Percentiles rank a stretch among this genome's conserved stretches.
These are phyloP conservation scores for Saccharomycopsis crataegensis DNA, from an alignment of 1,139 yeast genomes.

Conservation along the genomic window DNA sequence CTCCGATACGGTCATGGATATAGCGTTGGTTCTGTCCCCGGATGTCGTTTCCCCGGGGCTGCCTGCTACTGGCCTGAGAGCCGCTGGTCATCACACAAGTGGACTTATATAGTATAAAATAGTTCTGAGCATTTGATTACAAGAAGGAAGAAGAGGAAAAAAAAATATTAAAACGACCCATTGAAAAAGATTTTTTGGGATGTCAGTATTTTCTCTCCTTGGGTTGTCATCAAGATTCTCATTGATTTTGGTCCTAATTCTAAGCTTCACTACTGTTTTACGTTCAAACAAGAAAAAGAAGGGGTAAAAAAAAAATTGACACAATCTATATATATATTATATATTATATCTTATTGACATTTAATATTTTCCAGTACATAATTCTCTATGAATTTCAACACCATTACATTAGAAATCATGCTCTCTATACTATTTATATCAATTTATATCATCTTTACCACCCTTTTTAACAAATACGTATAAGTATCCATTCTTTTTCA, in stretches of 20 bases:
- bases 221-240: no score
- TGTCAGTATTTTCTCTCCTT: no score
- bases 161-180: neutral
- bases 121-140: neutral
- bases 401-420: neutral
- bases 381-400: neutral
- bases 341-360: no score
- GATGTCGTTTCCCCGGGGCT: no score
- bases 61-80: no score
- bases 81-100: no score
- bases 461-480: slow-evolving; percentile 37
- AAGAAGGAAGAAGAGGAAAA: neutral
- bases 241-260: no score
- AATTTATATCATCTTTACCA: slow-evolving; percentile 2
- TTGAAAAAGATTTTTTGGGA: neutral
- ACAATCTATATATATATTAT: neutral
- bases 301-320: neutral
- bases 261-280: neutral
- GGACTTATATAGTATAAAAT: no score
- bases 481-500: slow-evolving; percentile 56
- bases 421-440: slow-evolving; percentile 6
- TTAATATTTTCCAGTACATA: neutral
- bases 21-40: no score
- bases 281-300: neutral
- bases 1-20: no score